Conservation (phyloP, 441 rosid genomes). For the Hura crepitans region DNA sequence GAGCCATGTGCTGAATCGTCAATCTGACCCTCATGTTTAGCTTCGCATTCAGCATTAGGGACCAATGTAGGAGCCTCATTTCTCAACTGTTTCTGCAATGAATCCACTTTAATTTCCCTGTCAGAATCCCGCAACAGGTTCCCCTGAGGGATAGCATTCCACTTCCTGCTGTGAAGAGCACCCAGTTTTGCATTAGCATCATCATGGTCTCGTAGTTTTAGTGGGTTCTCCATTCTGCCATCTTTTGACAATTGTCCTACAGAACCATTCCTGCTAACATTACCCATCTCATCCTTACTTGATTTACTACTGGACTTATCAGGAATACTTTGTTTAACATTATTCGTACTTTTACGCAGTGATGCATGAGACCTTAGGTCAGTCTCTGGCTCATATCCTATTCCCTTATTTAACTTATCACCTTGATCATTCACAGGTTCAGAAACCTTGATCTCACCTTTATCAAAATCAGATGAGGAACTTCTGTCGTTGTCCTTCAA, state of each 20-base stretch:
- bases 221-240: conserved; percentile 13
- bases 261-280: conserved; percentile 15
- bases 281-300: conserved; percentile 29
- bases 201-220: conserved; percentile 18
- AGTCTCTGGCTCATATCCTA: conserved; percentile 19
- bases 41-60: conserved; percentile 19
- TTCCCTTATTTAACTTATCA: conserved; percentile 21
- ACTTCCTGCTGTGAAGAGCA: conserved; percentile 15
- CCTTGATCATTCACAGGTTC: conserved; percentile 19
- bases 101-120: conserved; percentile 23
- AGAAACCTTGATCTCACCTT: conserved; percentile 21
- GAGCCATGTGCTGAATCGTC: conserved; percentile 18
- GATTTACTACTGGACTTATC: conserved; percentile 18
- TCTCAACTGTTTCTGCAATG: conserved; percentile 23
- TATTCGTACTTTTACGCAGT: conserved; percentile 7
- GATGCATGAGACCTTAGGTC: conserved; percentile 9
- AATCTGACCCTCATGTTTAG: conserved; percentile 20
- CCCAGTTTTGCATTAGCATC: conserved; percentile 22
- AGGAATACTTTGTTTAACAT: conserved; percentile 14
- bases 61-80: conserved; percentile 17
- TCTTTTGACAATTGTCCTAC: conserved; percentile 25
- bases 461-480: conserved; percentile 23
- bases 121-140: conserved; percentile 26
- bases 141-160: conserved; percentile 20
- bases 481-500: conserved; percentile 25